These are phyloP conservation scores for Epichloe typhina DNA, from an alignment of 2,329 filamentous ascomycete species.

Conservation along the genomic window DNA sequence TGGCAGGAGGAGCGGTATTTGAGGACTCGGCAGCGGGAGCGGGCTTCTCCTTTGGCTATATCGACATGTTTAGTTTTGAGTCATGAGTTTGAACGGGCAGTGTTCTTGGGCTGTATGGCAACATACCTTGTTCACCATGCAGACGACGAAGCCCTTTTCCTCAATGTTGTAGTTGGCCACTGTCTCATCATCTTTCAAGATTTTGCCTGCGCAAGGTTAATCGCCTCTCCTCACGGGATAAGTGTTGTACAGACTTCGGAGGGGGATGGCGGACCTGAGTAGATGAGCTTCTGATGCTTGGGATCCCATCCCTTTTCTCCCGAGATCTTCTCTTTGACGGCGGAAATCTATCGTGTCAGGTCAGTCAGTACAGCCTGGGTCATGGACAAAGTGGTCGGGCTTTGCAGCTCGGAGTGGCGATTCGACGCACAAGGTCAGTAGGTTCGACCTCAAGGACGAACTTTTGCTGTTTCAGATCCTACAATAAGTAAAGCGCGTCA, in stretches of 20 bases:
- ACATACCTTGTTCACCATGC: slow-evolving; percentile 89
- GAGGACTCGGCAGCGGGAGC: slow-evolving; percentile 39
- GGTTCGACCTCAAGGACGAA: slow-evolving; percentile 93
- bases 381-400: slow-evolving; percentile 5
- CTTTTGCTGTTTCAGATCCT: slow-evolving; percentile 99
- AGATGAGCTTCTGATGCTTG: slow-evolving; percentile 88
- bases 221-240: slow-evolving; percentile 2
- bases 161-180: slow-evolving; percentile 97
- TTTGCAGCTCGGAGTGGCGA: slow-evolving; percentile 14
- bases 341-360: slow-evolving; percentile 50
- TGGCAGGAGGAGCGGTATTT: slow-evolving; percentile 43
- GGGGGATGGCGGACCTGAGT: slow-evolving; percentile 57
- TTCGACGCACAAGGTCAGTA: slow-evolving; percentile 65
- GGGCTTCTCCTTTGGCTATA: slow-evolving; percentile 51
- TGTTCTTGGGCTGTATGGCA: not conserved
- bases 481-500: slow-evolving; percentile 3
- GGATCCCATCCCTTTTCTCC: slow-evolving; percentile 91
- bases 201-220: slow-evolving; percentile 63
- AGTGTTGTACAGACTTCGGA: slow-evolving; percentile 1
- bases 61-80: not conserved
- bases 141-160: slow-evolving; percentile 98
- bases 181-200: slow-evolving; percentile 93
- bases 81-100: not conserved
- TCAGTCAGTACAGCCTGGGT: slow-evolving; percentile 8
- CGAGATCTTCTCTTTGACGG: slow-evolving; percentile 85